Percentiles rank a stretch among this genome's conserved stretches.
These are phyloP conservation scores for Pyrenochaeta sp. DNA, from an alignment of 2,329 filamentous ascomycete species.

Conservation along the genomic window DNA sequence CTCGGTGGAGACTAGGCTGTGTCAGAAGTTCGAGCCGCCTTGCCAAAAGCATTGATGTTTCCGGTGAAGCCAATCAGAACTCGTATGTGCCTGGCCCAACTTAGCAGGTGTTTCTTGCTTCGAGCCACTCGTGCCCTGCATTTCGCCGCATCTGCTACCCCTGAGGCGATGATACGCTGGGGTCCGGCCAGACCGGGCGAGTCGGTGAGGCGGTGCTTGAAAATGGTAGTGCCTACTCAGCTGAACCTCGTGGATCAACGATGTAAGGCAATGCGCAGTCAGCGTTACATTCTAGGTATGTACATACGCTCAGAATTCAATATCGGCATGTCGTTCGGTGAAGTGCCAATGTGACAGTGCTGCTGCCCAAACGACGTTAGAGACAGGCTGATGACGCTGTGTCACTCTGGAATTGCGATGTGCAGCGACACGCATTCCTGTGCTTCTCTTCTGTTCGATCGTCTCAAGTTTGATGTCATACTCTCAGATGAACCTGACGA, in stretches of 20 bases:
- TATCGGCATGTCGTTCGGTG: background rate
- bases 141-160: constrained; percentile 22
- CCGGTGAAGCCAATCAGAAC: constrained; percentile 29
- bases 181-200: constrained; percentile 9
- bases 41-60: constrained; percentile 16
- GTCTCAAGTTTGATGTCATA: constrained; percentile 28
- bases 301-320: background rate
- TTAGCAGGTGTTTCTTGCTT: constrained; percentile 30
- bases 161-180: constrained; percentile 20
- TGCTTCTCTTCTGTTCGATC: constrained; percentile 16
- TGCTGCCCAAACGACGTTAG: constrained; percentile 3
- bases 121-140: constrained; percentile 40
- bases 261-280: constrained; percentile 4
- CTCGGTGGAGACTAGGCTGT: constrained; percentile 44
- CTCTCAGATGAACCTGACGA: constrained; percentile 5
- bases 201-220: constrained; percentile 28
- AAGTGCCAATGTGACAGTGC: constrained; percentile 10
- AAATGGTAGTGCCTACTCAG: constrained; percentile 12
- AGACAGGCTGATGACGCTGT: constrained; percentile 10
- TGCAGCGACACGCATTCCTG: constrained; percentile 20
- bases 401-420: constrained; percentile 27
- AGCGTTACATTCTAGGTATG: constrained; percentile 3
- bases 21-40: constrained; percentile 39
- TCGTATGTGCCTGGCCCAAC: constrained; percentile 28
- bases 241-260: constrained; percentile 2